These are phyloP conservation scores for Mycena venus DNA, from an alignment of 768 basidiomycete species.

Conservation along the genomic window DNA sequence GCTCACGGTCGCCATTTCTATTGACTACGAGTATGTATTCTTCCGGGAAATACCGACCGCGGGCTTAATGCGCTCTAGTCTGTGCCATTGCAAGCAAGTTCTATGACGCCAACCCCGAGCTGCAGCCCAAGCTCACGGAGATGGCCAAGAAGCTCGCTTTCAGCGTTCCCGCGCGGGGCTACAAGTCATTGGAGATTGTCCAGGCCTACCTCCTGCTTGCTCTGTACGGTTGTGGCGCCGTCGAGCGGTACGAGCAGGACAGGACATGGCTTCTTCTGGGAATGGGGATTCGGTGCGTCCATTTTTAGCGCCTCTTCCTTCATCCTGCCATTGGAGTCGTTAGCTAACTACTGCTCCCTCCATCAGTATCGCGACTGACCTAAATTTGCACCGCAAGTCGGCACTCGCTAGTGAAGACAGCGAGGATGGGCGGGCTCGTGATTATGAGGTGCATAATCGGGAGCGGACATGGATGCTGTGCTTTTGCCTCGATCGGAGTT, in stretches of 20 bases:
- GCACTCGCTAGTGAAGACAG: constrained; percentile 71
- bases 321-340: constrained; percentile 1
- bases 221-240: constrained; percentile 93
- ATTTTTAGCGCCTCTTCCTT: background rate
- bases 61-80: constrained; percentile 60
- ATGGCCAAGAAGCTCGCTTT: constrained; percentile 92
- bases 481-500: constrained; percentile 88
- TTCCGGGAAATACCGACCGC: constrained; percentile 19
- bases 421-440: constrained; percentile 84
- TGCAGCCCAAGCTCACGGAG: constrained; percentile 84
- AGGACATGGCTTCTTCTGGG: constrained; percentile 92
- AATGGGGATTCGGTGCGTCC: constrained; percentile 81
- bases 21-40: constrained; percentile 85
- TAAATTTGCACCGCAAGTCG: constrained; percentile 94
- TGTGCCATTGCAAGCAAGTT: constrained; percentile 96
- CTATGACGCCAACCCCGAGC: constrained; percentile 84
- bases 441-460: constrained; percentile 91
- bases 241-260: constrained; percentile 97
- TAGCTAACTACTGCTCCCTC: constrained; percentile 23
- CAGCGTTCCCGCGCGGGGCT: constrained; percentile 85
- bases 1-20: constrained; percentile 94
- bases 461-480: constrained; percentile 96
- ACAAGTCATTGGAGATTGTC: constrained; percentile 95
- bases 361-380: constrained; percentile 91
- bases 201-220: constrained; percentile 94